A percentile compares a stretch with the other conserved stretches of the same genome.
Conservation (phyloP, 1,139 yeast genomes). For the Diutina neorugosa region DNA sequence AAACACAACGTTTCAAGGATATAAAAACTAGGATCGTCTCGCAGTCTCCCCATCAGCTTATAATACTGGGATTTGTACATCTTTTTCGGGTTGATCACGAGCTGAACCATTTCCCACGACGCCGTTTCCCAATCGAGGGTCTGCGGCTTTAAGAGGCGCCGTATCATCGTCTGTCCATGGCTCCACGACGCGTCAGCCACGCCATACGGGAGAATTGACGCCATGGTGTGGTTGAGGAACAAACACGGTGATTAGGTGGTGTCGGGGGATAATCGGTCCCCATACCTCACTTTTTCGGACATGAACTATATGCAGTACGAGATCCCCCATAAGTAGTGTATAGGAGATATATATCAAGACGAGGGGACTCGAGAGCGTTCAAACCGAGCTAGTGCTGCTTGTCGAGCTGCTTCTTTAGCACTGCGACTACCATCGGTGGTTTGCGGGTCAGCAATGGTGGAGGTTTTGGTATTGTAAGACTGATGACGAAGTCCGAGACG, state of each 20-base stretch:
- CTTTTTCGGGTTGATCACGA: conserved; percentile 64
- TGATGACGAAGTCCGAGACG: neutral
- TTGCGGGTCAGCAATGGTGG: neutral
- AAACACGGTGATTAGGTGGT: neutral
- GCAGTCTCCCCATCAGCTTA: conserved; percentile 34
- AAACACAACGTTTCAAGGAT: conserved; percentile 55
- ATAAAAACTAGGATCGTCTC: conserved; percentile 79
- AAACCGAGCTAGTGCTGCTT: neutral
- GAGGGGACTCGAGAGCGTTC: neutral
- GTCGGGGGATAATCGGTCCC: neutral
- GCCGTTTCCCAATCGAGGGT: conserved; percentile 89
- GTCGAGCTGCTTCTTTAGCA: neutral
- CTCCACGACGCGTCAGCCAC: neutral
- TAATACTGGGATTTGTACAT: conserved; percentile 77
- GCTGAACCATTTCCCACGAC: conserved; percentile 74
- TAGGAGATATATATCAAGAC: too few relatives aligned
- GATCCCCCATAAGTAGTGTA: too few relatives aligned
- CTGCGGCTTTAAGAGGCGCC: conserved; percentile 53
- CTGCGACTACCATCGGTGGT: neutral
- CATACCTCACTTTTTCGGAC: neutral
- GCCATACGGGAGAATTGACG: neutral
- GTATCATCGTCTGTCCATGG: conserved; percentile 9
- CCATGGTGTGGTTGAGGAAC: too few relatives aligned
- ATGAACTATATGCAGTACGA: neutral
- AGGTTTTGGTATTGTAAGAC: too few relatives aligned